phyloP scores from a whole-genome alignment of 306 rosid genomes.

The Astragalus glycyphyllos region DNA sequence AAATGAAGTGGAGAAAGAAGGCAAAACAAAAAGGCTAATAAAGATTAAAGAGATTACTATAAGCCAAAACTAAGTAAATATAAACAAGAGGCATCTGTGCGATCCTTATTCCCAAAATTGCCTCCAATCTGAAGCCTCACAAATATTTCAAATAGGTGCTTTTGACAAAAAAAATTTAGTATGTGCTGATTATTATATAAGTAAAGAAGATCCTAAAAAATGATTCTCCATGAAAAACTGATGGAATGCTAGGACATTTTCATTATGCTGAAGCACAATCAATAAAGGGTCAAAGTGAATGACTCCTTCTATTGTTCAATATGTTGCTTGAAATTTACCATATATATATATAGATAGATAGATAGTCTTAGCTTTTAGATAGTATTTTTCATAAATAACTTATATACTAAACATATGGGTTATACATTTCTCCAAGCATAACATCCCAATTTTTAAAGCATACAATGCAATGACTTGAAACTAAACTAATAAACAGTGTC shows the following conservation, averaged over 20 bases:
- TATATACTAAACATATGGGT: conserved; percentile 10
- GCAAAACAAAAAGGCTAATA: too few relatives aligned
- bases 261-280: not conserved
- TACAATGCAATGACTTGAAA: conserved; percentile 34
- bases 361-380: conserved; percentile 29
- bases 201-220: conserved; percentile 18
- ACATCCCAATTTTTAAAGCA: conserved; percentile 25
- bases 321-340: conserved; percentile 20
- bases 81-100: too few relatives aligned
- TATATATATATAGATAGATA: too few relatives aligned
- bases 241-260: conserved; percentile 33
- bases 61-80: too few relatives aligned
- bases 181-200: conserved; percentile 15
- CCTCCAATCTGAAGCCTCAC: too few relatives aligned
- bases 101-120: too few relatives aligned
- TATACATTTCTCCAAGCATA: conserved; percentile 22
- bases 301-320: conserved; percentile 21
- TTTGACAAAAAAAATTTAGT: too few relatives aligned
- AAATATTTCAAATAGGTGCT: not conserved
- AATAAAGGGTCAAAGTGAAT: conserved; percentile 21
- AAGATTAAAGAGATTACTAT: too few relatives aligned
- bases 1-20: too few relatives aligned
- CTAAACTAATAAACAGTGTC: conserved; percentile 2
- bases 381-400: conserved; percentile 8
- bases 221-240: conserved; percentile 30